These are phyloP conservation scores for Apiospora arundinis DNA, from an alignment of 2,329 filamentous ascomycete genomes.

Conservation along the genomic window DNA sequence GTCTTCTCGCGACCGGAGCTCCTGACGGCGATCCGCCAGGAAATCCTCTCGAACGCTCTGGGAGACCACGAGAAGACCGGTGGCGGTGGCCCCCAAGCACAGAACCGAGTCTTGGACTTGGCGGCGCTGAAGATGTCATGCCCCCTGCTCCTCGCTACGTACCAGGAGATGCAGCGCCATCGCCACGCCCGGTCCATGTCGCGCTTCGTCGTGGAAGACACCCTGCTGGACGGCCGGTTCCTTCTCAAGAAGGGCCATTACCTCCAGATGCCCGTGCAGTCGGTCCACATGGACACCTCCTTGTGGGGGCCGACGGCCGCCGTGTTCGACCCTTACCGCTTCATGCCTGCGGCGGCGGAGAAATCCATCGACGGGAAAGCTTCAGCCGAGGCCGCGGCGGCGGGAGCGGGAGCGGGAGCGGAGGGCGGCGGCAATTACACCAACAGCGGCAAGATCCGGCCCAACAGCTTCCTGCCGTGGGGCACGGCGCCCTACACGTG, in stretches of 20 bases:
- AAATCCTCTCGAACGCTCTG: slow-evolving; percentile 41
- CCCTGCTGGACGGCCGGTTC: slow-evolving; percentile 38
- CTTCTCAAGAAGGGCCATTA: slow-evolving; percentile 41
- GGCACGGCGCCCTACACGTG: too few species aligned
- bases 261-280: slow-evolving; percentile 38
- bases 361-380: too few species aligned
- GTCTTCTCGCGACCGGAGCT: slow-evolving; percentile 47
- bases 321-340: slow-evolving; percentile 32
- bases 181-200: slow-evolving; percentile 35
- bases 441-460: too few species aligned
- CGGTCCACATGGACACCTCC: slow-evolving; percentile 33
- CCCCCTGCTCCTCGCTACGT: slow-evolving; percentile 42
- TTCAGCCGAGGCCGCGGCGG: too few species aligned
- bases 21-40: slow-evolving; percentile 45
- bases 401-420: too few species aligned
- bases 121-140: slow-evolving; percentile 41
- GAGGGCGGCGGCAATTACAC: too few species aligned
- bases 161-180: slow-evolving; percentile 45
- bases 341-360: slow-evolving; percentile 22
- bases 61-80: slow-evolving; percentile 23
- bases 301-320: slow-evolving; percentile 40
- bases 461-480: too few species aligned
- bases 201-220: slow-evolving; percentile 41
- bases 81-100: background rate
- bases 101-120: slow-evolving; percentile 38